Percentiles rank a stretch among this genome's conserved stretches.
phyloP scores from a whole-genome alignment of 352 stramenopile genomes.

The Labyrinthula sp. region DNA sequence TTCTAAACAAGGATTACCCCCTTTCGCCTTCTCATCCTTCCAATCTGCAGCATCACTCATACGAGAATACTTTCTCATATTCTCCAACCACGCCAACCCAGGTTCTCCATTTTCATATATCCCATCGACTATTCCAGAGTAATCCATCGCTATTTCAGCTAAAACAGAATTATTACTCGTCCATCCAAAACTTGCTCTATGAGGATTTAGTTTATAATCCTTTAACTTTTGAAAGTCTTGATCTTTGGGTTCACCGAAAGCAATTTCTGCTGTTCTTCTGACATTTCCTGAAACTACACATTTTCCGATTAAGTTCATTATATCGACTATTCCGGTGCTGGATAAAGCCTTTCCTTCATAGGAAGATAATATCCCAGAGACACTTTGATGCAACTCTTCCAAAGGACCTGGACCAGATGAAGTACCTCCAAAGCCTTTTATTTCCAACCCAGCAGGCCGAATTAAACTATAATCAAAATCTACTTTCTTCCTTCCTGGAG shows the following conservation, averaged over 20 bases:
- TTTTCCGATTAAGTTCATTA: slow-evolving; percentile 65
- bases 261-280: slow-evolving; percentile 68
- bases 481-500: slow-evolving; percentile 30
- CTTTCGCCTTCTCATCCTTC: slow-evolving; percentile 49
- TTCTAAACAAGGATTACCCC: slow-evolving; percentile 71
- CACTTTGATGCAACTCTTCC: slow-evolving; percentile 44
- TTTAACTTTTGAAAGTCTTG: slow-evolving; percentile 66
- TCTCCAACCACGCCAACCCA: slow-evolving; percentile 74
- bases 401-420: slow-evolving; percentile 54
- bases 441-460: slow-evolving; percentile 51
- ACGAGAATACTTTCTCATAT: slow-evolving; percentile 63
- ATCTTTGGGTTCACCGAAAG: slow-evolving; percentile 57
- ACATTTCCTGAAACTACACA: slow-evolving; percentile 72
- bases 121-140: slow-evolving; percentile 52
- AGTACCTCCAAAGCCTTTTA: slow-evolving; percentile 63
- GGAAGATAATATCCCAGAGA: slow-evolving; percentile 42
- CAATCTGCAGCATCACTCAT: slow-evolving; percentile 60
- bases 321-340: slow-evolving; percentile 57
- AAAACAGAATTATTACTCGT: slow-evolving; percentile 82
- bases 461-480: slow-evolving; percentile 58
- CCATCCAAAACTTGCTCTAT: slow-evolving; percentile 60
- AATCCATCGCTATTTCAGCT: slow-evolving; percentile 68
- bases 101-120: slow-evolving; percentile 64
- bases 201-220: slow-evolving; percentile 59
- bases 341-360: slow-evolving; percentile 42